These are phyloP conservation scores for Podila epigama DNA, from an alignment of 192 early-diverging fungal genomes.

Conservation along the genomic window DNA sequence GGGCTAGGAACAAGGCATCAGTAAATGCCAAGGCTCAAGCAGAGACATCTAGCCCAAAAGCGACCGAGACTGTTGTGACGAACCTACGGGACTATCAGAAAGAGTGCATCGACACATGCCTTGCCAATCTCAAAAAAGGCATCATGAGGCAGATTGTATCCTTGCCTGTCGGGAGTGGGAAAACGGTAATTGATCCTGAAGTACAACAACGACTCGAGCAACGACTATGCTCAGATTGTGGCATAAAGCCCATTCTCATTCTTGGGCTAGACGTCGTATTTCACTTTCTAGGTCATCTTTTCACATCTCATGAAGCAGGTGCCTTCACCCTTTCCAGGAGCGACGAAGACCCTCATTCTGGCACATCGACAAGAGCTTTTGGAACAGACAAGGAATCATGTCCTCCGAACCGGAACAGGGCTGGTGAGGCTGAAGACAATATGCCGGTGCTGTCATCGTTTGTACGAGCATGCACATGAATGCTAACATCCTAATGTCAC, in stretches of 20 bases:
- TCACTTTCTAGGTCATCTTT: conserved; percentile 70
- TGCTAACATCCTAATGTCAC: background rate
- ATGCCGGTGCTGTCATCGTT: too few relatives aligned
- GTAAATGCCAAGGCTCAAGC: background rate
- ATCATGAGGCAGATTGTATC: conserved; percentile 79
- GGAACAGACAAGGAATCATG: conserved; percentile 77
- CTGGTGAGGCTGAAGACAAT: conserved; percentile 63
- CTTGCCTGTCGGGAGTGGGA: conserved; percentile 83
- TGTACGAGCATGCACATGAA: too few relatives aligned
- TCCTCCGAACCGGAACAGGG: conserved; percentile 64
- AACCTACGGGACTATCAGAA: conserved; percentile 82
- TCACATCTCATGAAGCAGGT: conserved; percentile 79
- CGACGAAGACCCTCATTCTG: conserved; percentile 82
- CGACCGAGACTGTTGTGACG: background rate
- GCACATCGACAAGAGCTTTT: conserved; percentile 92
- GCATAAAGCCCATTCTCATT: background rate
- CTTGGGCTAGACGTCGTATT: background rate
- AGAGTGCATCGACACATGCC: conserved; percentile 80
- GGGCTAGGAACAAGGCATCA: background rate
- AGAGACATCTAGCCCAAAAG: background rate
- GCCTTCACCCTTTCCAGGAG: conserved; percentile 61
- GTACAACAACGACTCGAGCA: background rate
- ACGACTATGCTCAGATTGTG: background rate
- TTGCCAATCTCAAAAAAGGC: conserved; percentile 64
- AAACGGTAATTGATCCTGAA: conserved; percentile 73